Conservation (phyloP, 352 stramenopile genomes). For the Globisporangium acanthophoron region DNA sequence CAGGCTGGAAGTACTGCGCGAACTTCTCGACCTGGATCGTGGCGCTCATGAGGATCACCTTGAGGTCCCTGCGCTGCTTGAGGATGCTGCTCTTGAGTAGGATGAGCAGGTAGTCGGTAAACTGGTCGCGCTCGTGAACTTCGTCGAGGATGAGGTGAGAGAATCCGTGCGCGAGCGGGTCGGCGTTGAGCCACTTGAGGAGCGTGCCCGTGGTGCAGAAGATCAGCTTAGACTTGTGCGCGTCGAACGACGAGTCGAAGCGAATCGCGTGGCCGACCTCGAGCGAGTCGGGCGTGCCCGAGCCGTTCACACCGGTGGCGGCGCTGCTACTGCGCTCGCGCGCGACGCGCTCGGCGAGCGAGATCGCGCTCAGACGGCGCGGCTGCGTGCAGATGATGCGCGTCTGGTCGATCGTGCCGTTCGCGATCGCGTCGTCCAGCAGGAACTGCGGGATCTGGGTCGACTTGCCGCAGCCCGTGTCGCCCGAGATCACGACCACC, state of each 20-base stretch:
- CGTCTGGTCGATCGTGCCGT: slow-evolving; percentile 45
- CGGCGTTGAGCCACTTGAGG: slow-evolving; percentile 78
- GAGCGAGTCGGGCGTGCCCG: slow-evolving; percentile 1
- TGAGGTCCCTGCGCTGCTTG: slow-evolving; percentile 72
- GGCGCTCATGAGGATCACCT: slow-evolving; percentile 94
- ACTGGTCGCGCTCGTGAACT: slow-evolving; percentile 94
- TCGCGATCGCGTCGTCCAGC: slow-evolving; percentile 77
- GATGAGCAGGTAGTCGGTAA: slow-evolving; percentile 96
- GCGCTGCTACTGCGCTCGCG: slow-evolving; percentile 75
- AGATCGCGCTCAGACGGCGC: slow-evolving; percentile 89
- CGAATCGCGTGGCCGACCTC: slow-evolving; percentile 92
- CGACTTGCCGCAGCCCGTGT: slow-evolving; percentile 94
- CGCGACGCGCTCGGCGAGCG: slow-evolving; percentile 82
- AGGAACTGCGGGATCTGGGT: slow-evolving; percentile 93
- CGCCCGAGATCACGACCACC: slow-evolving; percentile 89
- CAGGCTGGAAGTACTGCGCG: slow-evolving; percentile 85
- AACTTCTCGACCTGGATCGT: slow-evolving; percentile 95
- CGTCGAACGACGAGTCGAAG: slow-evolving; percentile 80
- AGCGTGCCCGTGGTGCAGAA: slow-evolving; percentile 97
- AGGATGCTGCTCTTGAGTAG: slow-evolving; percentile 88
- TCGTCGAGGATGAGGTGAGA: slow-evolving; percentile 96
- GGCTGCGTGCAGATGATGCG: slow-evolving; percentile 93
- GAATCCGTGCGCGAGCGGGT: slow-evolving; percentile 73
- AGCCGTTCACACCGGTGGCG: slow-evolving; percentile 15
- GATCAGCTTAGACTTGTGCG: slow-evolving; percentile 87